Percentiles rank a stretch among this genome's conserved stretches.
Conservation (phyloP, 139 green algal species). For the Chlorella sorokiniana region DNA sequence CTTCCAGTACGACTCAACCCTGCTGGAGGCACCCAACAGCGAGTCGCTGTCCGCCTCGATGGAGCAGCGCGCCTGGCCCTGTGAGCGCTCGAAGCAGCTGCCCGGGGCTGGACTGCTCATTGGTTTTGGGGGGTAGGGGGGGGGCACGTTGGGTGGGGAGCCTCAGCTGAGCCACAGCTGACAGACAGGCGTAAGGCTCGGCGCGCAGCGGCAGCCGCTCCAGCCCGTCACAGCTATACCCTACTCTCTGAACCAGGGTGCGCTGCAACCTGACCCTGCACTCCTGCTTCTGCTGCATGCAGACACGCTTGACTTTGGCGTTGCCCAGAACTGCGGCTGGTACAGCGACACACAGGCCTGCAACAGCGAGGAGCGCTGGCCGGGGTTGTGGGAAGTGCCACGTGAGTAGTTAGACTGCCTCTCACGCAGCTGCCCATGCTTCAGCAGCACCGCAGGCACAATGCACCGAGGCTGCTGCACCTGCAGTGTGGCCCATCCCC, state of each 20-base stretch:
- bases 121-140: background rate
- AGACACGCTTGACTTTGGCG: slow-evolving; percentile 40
- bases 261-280: background rate
- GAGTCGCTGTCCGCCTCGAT: slow-evolving; percentile 12
- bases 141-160: background rate
- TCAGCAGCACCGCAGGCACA: background rate
- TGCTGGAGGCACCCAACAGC: background rate
- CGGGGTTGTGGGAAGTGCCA: slow-evolving; percentile 32
- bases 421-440: background rate
- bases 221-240: background rate
- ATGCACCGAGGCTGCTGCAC: background rate
- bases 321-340: slow-evolving; percentile 38
- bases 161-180: background rate
- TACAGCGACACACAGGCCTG: slow-evolving; percentile 5
- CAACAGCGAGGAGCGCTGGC: slow-evolving; percentile 13
- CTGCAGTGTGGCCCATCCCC: background rate
- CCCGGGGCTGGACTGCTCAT: background rate
- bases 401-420: background rate
- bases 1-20: slow-evolving; percentile 13
- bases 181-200: too few species aligned
- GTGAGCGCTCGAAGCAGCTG: background rate
- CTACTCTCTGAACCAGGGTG: background rate
- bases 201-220: too few species aligned
- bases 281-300: background rate
- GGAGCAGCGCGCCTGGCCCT: slow-evolving; percentile 14